Conservation (phyloP, 495 filamentous ascomycete species). For the Talaromyces adpressus region DNA sequence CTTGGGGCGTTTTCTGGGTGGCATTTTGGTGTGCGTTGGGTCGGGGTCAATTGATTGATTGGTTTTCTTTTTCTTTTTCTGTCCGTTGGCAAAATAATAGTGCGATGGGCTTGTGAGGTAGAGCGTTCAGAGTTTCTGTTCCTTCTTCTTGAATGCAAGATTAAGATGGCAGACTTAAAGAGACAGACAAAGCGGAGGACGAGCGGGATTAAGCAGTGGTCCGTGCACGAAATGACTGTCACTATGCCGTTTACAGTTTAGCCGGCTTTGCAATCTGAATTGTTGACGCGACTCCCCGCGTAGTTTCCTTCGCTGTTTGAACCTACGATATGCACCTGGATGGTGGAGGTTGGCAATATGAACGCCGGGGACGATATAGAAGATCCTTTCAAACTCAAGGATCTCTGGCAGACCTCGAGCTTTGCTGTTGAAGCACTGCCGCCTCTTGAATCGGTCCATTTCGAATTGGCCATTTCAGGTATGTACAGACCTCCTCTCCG, state of each 20-base stretch:
- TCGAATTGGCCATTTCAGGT: slow-evolving; percentile 31
- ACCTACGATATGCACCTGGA: background rate
- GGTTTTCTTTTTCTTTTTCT: background rate
- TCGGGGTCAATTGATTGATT: background rate
- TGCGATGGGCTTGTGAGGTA: background rate
- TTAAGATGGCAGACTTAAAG: too few relatives aligned
- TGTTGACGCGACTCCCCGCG: slow-evolving; percentile 7
- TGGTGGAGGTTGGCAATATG: slow-evolving; percentile 19
- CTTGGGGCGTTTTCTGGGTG: slow-evolving; percentile 60
- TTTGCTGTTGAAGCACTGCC: slow-evolving; percentile 35
- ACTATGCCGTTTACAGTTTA: slow-evolving; percentile 1
- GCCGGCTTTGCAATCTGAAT: background rate
- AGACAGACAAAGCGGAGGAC: background rate
- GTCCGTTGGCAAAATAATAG: background rate
- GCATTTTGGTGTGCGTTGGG: slow-evolving; percentile 42
- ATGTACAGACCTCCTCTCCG: slow-evolving; percentile 17
- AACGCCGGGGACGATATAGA: slow-evolving; percentile 38
- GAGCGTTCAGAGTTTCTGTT: too few relatives aligned
- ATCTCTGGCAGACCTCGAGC: slow-evolving; percentile 51
- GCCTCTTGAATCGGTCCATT: slow-evolving; percentile 31
- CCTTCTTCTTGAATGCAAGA: too few relatives aligned
- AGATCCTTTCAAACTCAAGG: slow-evolving; percentile 65
- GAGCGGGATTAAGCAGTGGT: slow-evolving; percentile 19
- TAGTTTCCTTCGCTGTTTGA: background rate
- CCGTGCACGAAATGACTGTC: slow-evolving; percentile 18